Evolutionary conservation across 1,284 basidiomycete genomes (phyloP).

Genomic region (Hemileia vastatrix): DNA sequence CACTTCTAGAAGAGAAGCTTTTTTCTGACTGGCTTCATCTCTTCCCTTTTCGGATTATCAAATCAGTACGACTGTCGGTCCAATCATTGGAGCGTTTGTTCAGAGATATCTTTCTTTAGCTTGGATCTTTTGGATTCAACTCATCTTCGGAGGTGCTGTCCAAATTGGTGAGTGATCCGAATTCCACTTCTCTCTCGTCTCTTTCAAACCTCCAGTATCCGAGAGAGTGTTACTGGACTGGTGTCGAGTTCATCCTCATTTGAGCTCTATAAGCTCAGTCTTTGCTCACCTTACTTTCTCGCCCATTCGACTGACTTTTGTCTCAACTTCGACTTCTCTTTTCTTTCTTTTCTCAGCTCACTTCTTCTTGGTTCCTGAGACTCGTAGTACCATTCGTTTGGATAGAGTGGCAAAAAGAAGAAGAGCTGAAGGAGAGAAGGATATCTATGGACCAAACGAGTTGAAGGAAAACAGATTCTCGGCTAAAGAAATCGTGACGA

Average conservation of each 20-base stretch:
- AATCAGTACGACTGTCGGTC: constrained; percentile 40
- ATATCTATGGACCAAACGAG: constrained; percentile 47
- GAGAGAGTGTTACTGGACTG: too few relatives aligned
- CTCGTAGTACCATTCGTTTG: constrained; percentile 45
- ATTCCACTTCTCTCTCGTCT: too few relatives aligned
- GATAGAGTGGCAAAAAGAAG: constrained; percentile 45
- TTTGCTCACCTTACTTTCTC: too few relatives aligned
- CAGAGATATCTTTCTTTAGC: constrained; percentile 26
- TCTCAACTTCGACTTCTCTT: neutral
- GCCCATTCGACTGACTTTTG: too few relatives aligned
- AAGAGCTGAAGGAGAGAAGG: constrained; percentile 38
- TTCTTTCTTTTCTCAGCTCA: constrained; percentile 30
- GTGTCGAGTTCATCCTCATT: too few relatives aligned
- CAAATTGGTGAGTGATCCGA: too few relatives aligned
- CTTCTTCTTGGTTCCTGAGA: constrained; percentile 47
- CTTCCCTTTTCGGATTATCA: too few relatives aligned
- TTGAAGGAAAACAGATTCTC: constrained; percentile 43
- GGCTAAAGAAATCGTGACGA: constrained; percentile 41
- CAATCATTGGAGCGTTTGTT: constrained; percentile 38
- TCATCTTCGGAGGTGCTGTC: constrained; percentile 46
- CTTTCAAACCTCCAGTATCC: too few relatives aligned
- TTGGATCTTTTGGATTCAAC: constrained; percentile 47
- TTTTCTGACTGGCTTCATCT: too few relatives aligned
- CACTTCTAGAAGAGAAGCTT: too few relatives aligned
- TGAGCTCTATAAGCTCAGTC: too few relatives aligned